Base-by-base conservation (phyloP, 164 flowering plant species). In the Magnolia kwangsiensis region DNA sequence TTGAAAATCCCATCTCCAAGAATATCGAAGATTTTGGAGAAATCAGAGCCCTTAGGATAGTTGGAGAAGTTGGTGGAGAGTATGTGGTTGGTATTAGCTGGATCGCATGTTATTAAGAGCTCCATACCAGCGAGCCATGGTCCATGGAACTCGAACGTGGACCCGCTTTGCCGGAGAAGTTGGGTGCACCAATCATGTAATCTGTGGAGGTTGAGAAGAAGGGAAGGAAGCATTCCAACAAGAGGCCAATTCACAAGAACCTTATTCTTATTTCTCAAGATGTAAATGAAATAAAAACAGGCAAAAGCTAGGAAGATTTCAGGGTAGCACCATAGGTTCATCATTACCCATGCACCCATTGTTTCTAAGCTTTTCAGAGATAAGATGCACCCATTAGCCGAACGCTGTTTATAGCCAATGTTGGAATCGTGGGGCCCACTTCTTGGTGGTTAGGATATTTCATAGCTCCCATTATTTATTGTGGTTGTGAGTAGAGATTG, bases 1-100 rank as follows among this genome's bases (percentile, higher is more conserved):
- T 77, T 80, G 75, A 89, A 79, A 7, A 89, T 85, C 55, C 88
- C 92, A 58, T 85, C 88, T 63, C 89, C 92, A 24, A 86, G 77
- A 16, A 80, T 58, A 14, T 84, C 88, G 61, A 89, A 87, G 7
- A 86, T 79, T 10, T 75, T 72, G 59, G 14, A 72, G 67, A 86
- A 87, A 0, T 75, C 78, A 1, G 74, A 71, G 3, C 90, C 90
- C 68, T 87, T 87, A 1, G 78, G 84, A 61, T 74, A 83, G 65
- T 82, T 87, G 13, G 73, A 20, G 75, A 82, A 87, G 79, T 81
- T 85, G 55, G 77, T 79, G 71, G 77, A 80, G 74, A 81, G 74
- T 14, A 86, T 74, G 78, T 84, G 78, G 67, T 80, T 79, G 1
- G 81, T 75, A 72, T 86, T 79, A 6, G 74, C 75, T 4, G 86